Percentiles rank a stretch among this genome's conserved stretches.
Evolutionary conservation across 192 early-diverging fungal species (phyloP).

Genomic region (Jimgerdemannia flammicorona): DNA sequence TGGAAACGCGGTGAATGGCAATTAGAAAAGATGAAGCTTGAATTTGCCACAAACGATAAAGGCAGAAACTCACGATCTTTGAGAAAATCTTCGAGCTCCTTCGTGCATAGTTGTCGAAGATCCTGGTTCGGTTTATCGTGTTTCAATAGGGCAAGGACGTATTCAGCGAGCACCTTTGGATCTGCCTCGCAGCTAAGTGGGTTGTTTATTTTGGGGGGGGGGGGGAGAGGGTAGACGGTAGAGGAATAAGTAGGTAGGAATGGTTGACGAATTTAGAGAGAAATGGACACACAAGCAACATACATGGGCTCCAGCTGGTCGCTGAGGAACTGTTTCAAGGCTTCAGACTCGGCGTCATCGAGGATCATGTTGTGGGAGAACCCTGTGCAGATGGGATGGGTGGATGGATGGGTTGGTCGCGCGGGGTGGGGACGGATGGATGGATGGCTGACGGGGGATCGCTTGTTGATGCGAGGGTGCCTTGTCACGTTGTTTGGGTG

Average conservation of each 20-base stretch:
- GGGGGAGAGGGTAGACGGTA: neutral
- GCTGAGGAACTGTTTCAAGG: neutral
- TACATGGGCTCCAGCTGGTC: conserved; percentile 3
- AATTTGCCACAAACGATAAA: neutral
- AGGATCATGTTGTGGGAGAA: neutral
- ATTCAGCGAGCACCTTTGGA: conserved; percentile 72
- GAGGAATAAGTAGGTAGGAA: neutral
- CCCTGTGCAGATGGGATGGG: neutral
- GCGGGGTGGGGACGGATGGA: neutral
- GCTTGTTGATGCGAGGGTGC: neutral
- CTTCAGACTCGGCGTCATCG: neutral
- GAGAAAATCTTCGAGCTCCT: conserved; percentile 78
- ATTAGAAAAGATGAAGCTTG: conserved; percentile 16
- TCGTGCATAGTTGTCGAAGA: conserved; percentile 49
- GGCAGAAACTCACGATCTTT: conserved; percentile 47
- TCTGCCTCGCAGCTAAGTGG: conserved; percentile 55
- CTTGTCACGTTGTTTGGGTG: neutral
- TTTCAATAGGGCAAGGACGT: conserved; percentile 73
- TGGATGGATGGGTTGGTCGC: neutral
- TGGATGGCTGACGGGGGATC: neutral
- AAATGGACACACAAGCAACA: neutral
- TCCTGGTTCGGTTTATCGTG: conserved; percentile 58
- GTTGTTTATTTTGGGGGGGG: too few species aligned
- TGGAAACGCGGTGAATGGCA: neutral
- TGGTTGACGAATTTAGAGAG: neutral